phyloP scores from a whole-genome alignment of 2,329 filamentous ascomycete species.

The Arthrinium puccinioides region DNA sequence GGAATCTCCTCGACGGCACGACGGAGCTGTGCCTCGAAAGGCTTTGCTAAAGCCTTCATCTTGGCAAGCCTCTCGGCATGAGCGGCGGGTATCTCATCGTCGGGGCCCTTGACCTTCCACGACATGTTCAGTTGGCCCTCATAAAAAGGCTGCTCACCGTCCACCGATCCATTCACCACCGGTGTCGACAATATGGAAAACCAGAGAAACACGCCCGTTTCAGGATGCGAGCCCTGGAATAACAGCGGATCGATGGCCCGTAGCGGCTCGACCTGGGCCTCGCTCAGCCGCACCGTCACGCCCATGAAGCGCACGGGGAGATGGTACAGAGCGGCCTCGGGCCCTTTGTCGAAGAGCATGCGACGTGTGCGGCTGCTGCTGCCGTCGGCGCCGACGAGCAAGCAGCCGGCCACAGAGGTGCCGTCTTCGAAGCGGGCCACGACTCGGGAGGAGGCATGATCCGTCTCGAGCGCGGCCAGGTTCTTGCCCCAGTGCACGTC shows the following conservation, averaged over 20 bases:
- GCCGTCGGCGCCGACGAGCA: slow-evolving; percentile 34
- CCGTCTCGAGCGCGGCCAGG: slow-evolving; percentile 17
- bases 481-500: slow-evolving; percentile 21
- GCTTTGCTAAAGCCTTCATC: slow-evolving; percentile 29
- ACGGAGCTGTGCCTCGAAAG: slow-evolving; percentile 30
- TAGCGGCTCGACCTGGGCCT: slow-evolving; percentile 25
- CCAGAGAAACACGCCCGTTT: slow-evolving; percentile 42
- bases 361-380: slow-evolving; percentile 28
- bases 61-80: slow-evolving; percentile 24
- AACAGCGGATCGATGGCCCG: slow-evolving; percentile 45
- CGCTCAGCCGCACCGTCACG: slow-evolving; percentile 27
- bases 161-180: slow-evolving; percentile 21
- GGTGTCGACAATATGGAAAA: slow-evolving; percentile 37
- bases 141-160: slow-evolving; percentile 26
- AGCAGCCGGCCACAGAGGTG: slow-evolving; percentile 20
- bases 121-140: slow-evolving; percentile 36
- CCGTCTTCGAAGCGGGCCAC: slow-evolving; percentile 24
- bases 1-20: slow-evolving; percentile 35
- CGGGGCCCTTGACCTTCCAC: slow-evolving; percentile 29
- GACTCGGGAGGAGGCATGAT: slow-evolving; percentile 5
- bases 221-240: slow-evolving; percentile 46
- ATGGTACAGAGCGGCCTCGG: slow-evolving; percentile 17
- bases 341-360: slow-evolving; percentile 22
- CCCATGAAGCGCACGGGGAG: slow-evolving; percentile 32
- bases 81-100: slow-evolving; percentile 25